Evolutionary conservation across 768 basidiomycete genomes (phyloP).

Genomic region (Kondoa malvinella): DNA sequence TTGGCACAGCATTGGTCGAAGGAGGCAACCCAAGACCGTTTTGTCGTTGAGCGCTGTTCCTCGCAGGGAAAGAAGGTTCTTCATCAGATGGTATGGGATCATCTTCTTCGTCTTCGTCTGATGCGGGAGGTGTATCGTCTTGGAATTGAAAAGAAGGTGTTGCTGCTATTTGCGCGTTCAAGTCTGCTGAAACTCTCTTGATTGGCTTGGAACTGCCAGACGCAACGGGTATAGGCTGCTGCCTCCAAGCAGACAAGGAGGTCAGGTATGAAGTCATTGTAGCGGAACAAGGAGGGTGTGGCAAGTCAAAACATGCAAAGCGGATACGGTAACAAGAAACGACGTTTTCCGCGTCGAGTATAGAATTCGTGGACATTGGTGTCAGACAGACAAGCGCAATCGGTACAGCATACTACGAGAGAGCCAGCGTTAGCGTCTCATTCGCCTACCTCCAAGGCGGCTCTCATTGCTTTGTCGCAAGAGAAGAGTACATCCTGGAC

Average conservation of each 20-base stretch:
- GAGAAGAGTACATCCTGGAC: too few species aligned
- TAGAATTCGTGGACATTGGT: too few species aligned
- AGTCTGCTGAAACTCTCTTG: not conserved
- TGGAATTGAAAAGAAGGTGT: not conserved
- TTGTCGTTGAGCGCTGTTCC: not conserved
- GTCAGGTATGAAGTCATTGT: not conserved
- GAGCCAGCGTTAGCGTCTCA: too few species aligned
- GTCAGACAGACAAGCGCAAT: too few species aligned
- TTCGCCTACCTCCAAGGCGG: too few species aligned
- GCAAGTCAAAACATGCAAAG: not conserved
- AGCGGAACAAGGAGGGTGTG: not conserved
- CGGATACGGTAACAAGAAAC: too few species aligned
- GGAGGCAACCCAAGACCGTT: not conserved
- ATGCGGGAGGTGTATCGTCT: not conserved
- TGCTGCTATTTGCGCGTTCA: not conserved
- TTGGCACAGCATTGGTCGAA: constrained; percentile 2
- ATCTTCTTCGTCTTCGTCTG: not conserved
- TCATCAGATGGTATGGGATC: not conserved
- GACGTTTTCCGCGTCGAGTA: too few species aligned
- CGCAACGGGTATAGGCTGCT: not conserved
- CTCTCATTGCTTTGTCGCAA: too few species aligned
- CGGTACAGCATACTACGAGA: too few species aligned
- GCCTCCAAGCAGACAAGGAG: not conserved
- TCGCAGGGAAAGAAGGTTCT: not conserved
- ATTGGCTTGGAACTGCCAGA: not conserved